phyloP scores from a whole-genome alignment of 2,329 filamentous ascomycete genomes.

The Penicillium sclerotigenum region DNA sequence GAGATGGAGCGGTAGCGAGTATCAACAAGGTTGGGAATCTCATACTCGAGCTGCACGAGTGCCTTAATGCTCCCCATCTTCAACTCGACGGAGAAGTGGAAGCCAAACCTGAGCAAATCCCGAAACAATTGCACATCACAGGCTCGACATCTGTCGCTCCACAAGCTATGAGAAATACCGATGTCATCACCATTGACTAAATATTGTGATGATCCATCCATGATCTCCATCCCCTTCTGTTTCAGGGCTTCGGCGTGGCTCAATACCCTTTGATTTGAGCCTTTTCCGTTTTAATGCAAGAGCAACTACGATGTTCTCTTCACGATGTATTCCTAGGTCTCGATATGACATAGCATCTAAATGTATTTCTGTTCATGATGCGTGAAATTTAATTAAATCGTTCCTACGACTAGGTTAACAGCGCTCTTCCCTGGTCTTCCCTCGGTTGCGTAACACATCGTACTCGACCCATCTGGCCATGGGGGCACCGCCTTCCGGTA shows the following conservation, averaged over 20 bases:
- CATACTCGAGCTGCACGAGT: slow-evolving; percentile 32
- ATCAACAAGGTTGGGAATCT: slow-evolving; percentile 34
- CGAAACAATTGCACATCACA: not conserved
- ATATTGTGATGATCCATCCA: not conserved
- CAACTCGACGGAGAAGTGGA: slow-evolving; percentile 10
- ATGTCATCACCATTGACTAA: slow-evolving; percentile 41
- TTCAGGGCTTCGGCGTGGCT: not conserved
- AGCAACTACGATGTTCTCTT: slow-evolving; percentile 9
- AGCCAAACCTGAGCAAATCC: slow-evolving; percentile 5
- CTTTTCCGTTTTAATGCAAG: slow-evolving; percentile 2
- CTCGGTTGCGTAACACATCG: slow-evolving; percentile 61
- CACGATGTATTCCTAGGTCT: slow-evolving; percentile 22
- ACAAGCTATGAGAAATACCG: slow-evolving; percentile 18
- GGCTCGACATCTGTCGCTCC: not conserved
- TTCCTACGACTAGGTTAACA: slow-evolving; percentile 41
- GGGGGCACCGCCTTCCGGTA: slow-evolving; percentile 65
- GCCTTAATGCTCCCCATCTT: slow-evolving; percentile 21
- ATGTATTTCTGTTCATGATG: slow-evolving; percentile 5
- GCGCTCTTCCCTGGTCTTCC: slow-evolving; percentile 61
- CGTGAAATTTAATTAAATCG: not conserved
- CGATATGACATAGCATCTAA: slow-evolving; percentile 12
- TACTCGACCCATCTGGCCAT: slow-evolving; percentile 86
- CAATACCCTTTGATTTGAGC: not conserved
- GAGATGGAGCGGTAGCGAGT: slow-evolving; percentile 37
- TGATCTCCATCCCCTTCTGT: not conserved